phyloP scores from a whole-genome alignment of 192 early-diverging fungal genomes.

The Coemansia sp. region DNA sequence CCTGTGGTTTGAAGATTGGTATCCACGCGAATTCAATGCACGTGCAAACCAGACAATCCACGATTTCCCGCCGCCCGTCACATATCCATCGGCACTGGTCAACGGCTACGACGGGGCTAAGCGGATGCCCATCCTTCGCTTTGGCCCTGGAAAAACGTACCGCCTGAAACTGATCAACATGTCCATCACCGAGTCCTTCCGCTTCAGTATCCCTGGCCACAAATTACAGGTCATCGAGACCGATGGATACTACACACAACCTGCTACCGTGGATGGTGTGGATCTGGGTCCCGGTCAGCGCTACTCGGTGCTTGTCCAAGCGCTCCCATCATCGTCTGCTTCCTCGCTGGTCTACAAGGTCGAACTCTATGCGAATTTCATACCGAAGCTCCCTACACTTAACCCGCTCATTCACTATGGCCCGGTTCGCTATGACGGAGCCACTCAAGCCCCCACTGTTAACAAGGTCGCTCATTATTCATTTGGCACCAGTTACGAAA shows the following conservation, averaged over 20 bases:
- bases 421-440: conserved; percentile 14
- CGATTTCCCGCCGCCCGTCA: conserved; percentile 56
- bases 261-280: conserved; percentile 55
- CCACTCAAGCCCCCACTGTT: neutral
- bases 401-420: conserved; percentile 40
- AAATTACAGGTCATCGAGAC: conserved; percentile 73
- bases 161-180: conserved; percentile 76
- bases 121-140: conserved; percentile 48
- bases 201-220: conserved; percentile 72
- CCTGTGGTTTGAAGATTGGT: conserved; percentile 68
- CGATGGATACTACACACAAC: conserved; percentile 63
- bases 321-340: conserved; percentile 43
- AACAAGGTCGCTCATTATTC: neutral
- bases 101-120: conserved; percentile 52
- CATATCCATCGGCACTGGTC: conserved; percentile 15
- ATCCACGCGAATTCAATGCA: conserved; percentile 33
- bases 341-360: conserved; percentile 63
- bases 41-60: conserved; percentile 38
- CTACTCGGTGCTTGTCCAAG: conserved; percentile 68
- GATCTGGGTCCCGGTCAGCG: conserved; percentile 69
- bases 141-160: conserved; percentile 75
- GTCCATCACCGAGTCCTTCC: conserved; percentile 67
- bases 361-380: conserved; percentile 62
- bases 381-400: conserved; percentile 48
- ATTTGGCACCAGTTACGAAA: neutral